These are phyloP conservation scores for Lineolata rhizophorae DNA, from an alignment of 495 filamentous ascomycete species.

Conservation along the genomic window DNA sequence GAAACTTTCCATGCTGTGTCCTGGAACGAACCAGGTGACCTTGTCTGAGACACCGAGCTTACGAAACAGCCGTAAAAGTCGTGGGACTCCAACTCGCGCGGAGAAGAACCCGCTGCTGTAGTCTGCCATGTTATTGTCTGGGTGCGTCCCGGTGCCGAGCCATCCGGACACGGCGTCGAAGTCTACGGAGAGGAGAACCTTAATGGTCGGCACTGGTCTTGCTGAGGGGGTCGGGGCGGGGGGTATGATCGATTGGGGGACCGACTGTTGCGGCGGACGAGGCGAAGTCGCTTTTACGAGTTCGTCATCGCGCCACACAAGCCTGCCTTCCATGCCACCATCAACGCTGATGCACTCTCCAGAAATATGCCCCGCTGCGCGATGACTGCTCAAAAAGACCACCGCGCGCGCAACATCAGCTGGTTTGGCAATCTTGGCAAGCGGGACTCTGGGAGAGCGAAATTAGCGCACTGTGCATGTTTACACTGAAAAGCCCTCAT, in stretches of 20 bases:
- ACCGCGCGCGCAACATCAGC: slow-evolving; percentile 29
- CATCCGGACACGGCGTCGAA: slow-evolving; percentile 38
- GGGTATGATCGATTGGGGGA: slow-evolving; percentile 1
- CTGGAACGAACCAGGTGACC: slow-evolving; percentile 42
- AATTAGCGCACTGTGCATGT: too few relatives aligned
- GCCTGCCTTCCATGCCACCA: slow-evolving; percentile 27
- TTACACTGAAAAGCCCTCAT: too few relatives aligned
- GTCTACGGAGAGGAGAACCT: slow-evolving; percentile 32
- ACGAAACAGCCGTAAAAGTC: slow-evolving; percentile 33
- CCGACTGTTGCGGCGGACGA: slow-evolving; percentile 1
- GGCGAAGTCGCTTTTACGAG: neutral
- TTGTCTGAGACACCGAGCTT: slow-evolving; percentile 28
- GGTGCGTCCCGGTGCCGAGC: slow-evolving; percentile 30
- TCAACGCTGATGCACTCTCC: slow-evolving; percentile 30
- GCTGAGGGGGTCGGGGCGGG: slow-evolving; percentile 12
- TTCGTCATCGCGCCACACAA: slow-evolving; percentile 25
- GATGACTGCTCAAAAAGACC: slow-evolving; percentile 29
- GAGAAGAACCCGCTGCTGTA: slow-evolving; percentile 37
- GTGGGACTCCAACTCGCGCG: slow-evolving; percentile 34
- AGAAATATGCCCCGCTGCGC: slow-evolving; percentile 30
- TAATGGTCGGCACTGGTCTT: slow-evolving; percentile 22
- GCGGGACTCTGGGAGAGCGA: too few relatives aligned
- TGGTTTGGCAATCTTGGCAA: slow-evolving; percentile 25
- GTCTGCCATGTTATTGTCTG: slow-evolving; percentile 32
- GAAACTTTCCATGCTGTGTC: slow-evolving; percentile 40